Conservation (phyloP, 2,329 filamentous ascomycete species). For the Venturia asperata region DNA sequence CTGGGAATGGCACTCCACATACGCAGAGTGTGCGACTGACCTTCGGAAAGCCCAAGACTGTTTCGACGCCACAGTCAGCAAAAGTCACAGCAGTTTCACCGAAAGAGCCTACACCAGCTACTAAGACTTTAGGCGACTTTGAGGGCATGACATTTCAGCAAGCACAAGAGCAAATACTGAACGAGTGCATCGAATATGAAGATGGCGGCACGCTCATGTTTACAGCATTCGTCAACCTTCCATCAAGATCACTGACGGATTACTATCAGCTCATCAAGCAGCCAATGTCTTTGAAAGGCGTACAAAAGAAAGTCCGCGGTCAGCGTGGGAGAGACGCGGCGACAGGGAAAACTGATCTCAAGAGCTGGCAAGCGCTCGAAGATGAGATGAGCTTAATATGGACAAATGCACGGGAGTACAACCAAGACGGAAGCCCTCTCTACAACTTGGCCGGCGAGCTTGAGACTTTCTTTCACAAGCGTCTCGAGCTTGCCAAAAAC, state of each 20-base stretch:
- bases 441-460: conserved; percentile 69
- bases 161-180: conserved; percentile 77
- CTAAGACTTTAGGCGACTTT: conserved; percentile 19
- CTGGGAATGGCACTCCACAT: neutral
- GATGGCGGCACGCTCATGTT: conserved; percentile 50
- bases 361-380: conserved; percentile 75
- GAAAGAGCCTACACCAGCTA: conserved; percentile 1
- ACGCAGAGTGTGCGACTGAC: conserved; percentile 7
- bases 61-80: conserved; percentile 7
- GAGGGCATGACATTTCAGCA: conserved; percentile 71
- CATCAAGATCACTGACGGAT: conserved; percentile 67
- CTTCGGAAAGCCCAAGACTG: neutral
- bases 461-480: conserved; percentile 55
- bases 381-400: conserved; percentile 74
- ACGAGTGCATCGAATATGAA: conserved; percentile 61
- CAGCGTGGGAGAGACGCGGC: conserved; percentile 60
- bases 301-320: conserved; percentile 71
- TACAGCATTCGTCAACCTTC: conserved; percentile 70
- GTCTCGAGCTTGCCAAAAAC: conserved; percentile 64
- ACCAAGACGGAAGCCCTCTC: conserved; percentile 85
- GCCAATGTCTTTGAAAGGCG: conserved; percentile 68
- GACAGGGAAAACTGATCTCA: conserved; percentile 59
- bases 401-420: conserved; percentile 83
- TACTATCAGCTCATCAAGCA: conserved; percentile 81
- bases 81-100: neutral